Base-by-base conservation (phyloP, 1,284 basidiomycete species). In the Flammula alnicola region DNA sequence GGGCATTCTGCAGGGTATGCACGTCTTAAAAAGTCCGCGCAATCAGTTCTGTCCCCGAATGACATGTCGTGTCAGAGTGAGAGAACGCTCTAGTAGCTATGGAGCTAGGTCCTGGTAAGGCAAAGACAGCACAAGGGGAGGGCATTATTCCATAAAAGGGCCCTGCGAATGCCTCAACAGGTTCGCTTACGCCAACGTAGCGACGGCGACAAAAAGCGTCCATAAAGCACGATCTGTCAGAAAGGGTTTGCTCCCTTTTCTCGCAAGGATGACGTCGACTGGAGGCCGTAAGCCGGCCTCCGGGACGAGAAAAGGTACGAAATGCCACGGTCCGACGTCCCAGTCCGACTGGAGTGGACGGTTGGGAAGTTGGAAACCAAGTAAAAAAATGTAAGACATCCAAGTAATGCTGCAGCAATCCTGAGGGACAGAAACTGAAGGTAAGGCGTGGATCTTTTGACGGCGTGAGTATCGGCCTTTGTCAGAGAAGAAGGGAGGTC, bases 51-150 rank as follows among this genome's bases (percentile, higher is more conserved):
- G 46, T 51, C 46, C 37, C 36, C 40, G 36, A 45, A 47, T 61
- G 60, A 59, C 59, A 62, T 62, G 56, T 47, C 58, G 59, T 60
- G 60, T 63, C 60, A 63, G 32, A 51, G 29, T 41, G 44, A 54
- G 31, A 46, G 51, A 47, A 45, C 35, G 16, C 36, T 30, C 35
- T 26, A 30, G n/a, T n/a, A n/a, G n/a, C n/a, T 36, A 47, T 27
- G 35, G 32, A 36, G 31, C 16, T 22, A 14, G 14, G 36, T 41
- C 11, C 53, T 45, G 42, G 51, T 47, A 52, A 41, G 29, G 38
- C 25, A 47, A 32, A 17, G 29, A 31, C 6, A 19, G n/a, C 36
- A 39, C 26, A 30, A 30, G 23, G 19, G 22, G 38, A 17, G 23
- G 30, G 30, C n/a, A 17, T 20, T 49, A 19, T 27, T 16, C 37